Evolutionary conservation across 208 protist genomes (phyloP).

Genomic region (Trypanosoma congolense): DNA sequence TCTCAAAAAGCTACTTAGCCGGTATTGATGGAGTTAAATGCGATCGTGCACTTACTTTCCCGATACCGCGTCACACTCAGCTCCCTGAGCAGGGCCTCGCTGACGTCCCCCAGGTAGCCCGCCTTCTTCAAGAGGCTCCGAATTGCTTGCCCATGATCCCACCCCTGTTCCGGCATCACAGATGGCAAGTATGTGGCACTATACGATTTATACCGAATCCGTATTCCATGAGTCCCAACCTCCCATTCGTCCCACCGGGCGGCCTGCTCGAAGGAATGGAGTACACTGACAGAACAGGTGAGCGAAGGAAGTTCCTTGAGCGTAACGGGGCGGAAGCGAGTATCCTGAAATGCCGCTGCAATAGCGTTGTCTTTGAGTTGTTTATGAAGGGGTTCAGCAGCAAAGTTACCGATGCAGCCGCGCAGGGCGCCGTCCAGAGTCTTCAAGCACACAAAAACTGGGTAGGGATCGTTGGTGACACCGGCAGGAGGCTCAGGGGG

Average conservation of each 20-base stretch:
- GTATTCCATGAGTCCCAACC: slow-evolving; percentile 78
- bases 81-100: slow-evolving; percentile 39
- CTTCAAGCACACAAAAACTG: slow-evolving; percentile 78
- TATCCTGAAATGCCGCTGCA: slow-evolving; percentile 68
- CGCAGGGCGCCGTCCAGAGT: slow-evolving; percentile 54
- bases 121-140: slow-evolving; percentile 62
- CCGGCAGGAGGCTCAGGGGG: slow-evolving; percentile 29
- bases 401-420: slow-evolving; percentile 83
- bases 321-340: slow-evolving; percentile 61
- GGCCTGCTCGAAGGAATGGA: slow-evolving; percentile 78
- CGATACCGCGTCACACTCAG: slow-evolving; percentile 71
- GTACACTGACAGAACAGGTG: slow-evolving; percentile 71
- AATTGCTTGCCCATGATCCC: slow-evolving; percentile 66
- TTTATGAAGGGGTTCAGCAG: slow-evolving; percentile 46
- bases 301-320: slow-evolving; percentile 59
- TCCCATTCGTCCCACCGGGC: slow-evolving; percentile 74
- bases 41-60: slow-evolving; percentile 20
- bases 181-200: slow-evolving; percentile 78
- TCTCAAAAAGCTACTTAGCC: not conserved
- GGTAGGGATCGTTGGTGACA: slow-evolving; percentile 60
- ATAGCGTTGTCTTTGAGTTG: slow-evolving; percentile 71
- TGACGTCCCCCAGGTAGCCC: slow-evolving; percentile 53
- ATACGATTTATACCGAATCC: slow-evolving; percentile 52
- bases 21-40: slow-evolving; percentile 11
- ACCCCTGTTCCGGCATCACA: slow-evolving; percentile 68